Evolutionary conservation across 306 rosid genomes (phyloP).

Genomic region (Cicer cuneatum): DNA sequence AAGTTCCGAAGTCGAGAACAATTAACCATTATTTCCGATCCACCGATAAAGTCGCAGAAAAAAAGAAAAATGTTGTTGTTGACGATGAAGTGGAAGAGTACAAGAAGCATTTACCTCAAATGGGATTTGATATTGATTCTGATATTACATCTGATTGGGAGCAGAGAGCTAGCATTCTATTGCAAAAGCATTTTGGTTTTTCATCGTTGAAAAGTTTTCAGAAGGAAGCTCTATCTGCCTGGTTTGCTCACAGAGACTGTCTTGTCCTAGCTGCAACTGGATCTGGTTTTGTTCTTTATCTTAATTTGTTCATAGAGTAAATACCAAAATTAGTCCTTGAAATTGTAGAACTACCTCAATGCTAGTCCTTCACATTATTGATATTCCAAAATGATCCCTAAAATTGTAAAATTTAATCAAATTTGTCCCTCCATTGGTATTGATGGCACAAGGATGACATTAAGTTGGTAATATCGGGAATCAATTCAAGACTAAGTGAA

Average conservation of each 20-base stretch:
- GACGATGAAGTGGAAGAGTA: constrained; percentile 44
- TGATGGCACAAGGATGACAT: no score
- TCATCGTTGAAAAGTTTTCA: constrained; percentile 72
- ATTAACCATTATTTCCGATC: constrained; percentile 70
- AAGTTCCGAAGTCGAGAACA: constrained; percentile 69
- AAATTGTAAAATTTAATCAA: no score
- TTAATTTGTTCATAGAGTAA: neutral
- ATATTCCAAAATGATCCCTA: no score
- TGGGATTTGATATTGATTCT: constrained; percentile 31
- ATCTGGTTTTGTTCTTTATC: constrained; percentile 63
- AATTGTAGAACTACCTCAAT: no score
- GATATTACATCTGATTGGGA: constrained; percentile 57
- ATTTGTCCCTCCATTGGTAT: no score
- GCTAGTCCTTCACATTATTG: no score
- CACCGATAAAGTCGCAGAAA: constrained; percentile 38
- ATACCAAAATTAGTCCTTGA: no score
- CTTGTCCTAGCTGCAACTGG: constrained; percentile 96
- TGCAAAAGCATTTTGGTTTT: constrained; percentile 78
- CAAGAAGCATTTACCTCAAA: constrained; percentile 41
- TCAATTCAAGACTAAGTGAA: no score
- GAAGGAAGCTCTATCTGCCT: constrained; percentile 77
- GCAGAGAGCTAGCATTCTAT: constrained; percentile 50
- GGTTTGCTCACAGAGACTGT: constrained; percentile 74
- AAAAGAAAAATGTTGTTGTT: constrained; percentile 35
- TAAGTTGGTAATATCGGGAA: no score